phyloP scores from a whole-genome alignment of 257 asterid genomes.

The Buddleja alternifolia region DNA sequence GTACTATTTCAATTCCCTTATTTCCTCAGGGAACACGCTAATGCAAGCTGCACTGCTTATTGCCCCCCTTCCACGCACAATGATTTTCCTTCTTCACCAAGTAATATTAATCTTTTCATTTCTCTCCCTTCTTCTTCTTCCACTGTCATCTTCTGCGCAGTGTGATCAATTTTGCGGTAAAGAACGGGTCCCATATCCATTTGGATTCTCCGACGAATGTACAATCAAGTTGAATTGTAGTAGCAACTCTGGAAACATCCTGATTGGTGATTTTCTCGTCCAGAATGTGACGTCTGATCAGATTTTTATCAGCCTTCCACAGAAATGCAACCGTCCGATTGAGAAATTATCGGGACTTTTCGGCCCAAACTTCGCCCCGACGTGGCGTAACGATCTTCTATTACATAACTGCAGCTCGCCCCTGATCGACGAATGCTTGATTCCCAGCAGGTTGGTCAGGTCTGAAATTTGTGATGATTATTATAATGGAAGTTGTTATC shows the following conservation, averaged over 20 bases:
- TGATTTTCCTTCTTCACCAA: constrained; percentile 32
- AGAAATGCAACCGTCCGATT: constrained; percentile 60
- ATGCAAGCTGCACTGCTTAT: no score
- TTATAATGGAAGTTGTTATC: constrained; percentile 45
- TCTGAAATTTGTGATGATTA: constrained; percentile 16
- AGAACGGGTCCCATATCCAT: constrained; percentile 51
- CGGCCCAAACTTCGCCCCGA: constrained; percentile 48
- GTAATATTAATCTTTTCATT: constrained; percentile 14
- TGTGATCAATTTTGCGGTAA: constrained; percentile 45
- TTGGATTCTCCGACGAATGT: constrained; percentile 65
- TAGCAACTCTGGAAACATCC: constrained; percentile 26
- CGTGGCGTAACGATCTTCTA: constrained; percentile 64
- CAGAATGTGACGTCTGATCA: constrained; percentile 55
- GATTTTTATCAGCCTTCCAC: constrained; percentile 48
- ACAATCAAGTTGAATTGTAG: constrained; percentile 51
- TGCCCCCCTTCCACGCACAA: constrained; percentile 13
- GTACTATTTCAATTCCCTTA: neutral
- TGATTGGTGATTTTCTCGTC: constrained; percentile 46
- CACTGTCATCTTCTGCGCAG: constrained; percentile 24
- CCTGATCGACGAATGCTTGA: constrained; percentile 43
- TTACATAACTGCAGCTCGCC: constrained; percentile 48
- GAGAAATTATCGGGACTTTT: constrained; percentile 35
- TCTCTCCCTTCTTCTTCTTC: constrained; percentile 33
- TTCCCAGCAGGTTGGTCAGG: constrained; percentile 39
- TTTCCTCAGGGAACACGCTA: constrained; percentile 20